Base-by-base conservation (phyloP, 2,329 filamentous ascomycete species). In the Colletotrichum siamense region DNA sequence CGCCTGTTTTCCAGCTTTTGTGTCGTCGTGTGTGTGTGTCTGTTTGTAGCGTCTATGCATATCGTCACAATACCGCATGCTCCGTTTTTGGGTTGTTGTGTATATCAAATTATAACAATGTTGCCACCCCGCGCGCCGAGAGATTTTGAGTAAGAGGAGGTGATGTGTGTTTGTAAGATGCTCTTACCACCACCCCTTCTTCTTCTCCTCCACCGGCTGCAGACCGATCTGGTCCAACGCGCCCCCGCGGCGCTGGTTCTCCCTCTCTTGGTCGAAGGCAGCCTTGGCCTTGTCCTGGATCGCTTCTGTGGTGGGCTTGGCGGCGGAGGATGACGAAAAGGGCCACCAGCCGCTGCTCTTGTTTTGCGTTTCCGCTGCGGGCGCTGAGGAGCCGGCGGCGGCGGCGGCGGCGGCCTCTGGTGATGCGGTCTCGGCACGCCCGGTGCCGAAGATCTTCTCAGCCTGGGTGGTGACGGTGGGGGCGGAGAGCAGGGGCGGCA, bases 401-500 rank as follows among this genome's bases (percentile, higher is more conserved):
- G 81, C 79, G 13, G 83, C 28, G 26, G 61, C 67, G 16, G 82
- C 78, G 22, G 36, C 16, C 10, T 66, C 61, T 22, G 30, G n/a
- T 49, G 44, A 49, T 49, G 16, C 36, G 34, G 34, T 36, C 36
- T 18, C 18, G 8, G 61, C 24, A 8, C 30, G 61, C 28, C 73
- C 73, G n/a, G 57, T 68, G 3, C 73, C 73, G 22, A 76, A 76
- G 22, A 76, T 59, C 44, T 69, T 73, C 59, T 72, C 57, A 63
- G 71, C 74, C 15, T 78, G 65, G 18, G 82, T 75, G 8, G 79
- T 78, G 24, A 78, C 69, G 24, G 78, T 69, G 3, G 90, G 88
- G 1, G 87, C 82, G 16, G 86, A 86, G 26, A 92, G 87, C 36
- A 91, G 84, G 32, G 88, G 87, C 6, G 90, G 90, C 63, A 92